Evolutionary conservation across 768 basidiomycete species (phyloP).

Genomic region (Panellus pusillus): DNA sequence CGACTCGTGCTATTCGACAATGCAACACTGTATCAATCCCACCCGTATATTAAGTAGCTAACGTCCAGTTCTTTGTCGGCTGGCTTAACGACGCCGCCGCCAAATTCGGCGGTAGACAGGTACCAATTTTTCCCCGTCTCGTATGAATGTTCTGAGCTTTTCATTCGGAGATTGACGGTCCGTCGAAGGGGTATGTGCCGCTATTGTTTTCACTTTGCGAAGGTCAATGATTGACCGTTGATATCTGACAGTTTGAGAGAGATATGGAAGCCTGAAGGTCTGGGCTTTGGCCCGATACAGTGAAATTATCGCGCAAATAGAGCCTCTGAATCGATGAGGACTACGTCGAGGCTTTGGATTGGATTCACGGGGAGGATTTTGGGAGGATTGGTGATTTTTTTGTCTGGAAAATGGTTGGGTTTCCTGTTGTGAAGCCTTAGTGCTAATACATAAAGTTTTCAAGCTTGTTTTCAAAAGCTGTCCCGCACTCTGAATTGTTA

Average conservation of each 20-base stretch:
- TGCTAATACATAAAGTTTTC: no score
- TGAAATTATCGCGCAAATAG: neutral
- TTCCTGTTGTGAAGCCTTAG: no score
- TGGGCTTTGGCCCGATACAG: constrained; percentile 13
- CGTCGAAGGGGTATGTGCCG: constrained; percentile 3
- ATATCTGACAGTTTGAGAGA: constrained; percentile 4
- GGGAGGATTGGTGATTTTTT: constrained; percentile 18
- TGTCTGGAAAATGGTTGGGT: no score
- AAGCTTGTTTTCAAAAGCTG: no score
- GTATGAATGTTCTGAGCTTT: neutral
- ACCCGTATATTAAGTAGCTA: constrained; percentile 18
- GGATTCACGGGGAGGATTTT: constrained; percentile 18
- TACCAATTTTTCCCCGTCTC: constrained; percentile 4
- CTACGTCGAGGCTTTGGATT: constrained; percentile 1
- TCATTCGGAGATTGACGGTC: constrained; percentile 13
- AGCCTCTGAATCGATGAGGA: no score
- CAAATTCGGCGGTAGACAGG: constrained; percentile 39
- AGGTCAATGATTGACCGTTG: neutral
- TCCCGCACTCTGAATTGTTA: no score
- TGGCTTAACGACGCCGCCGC: constrained; percentile 42
- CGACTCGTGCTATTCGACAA: no score
- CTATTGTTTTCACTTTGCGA: neutral
- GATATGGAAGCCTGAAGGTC: constrained; percentile 9
- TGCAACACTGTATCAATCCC: neutral
- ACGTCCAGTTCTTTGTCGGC: constrained; percentile 34